phyloP scores from a whole-genome alignment of 495 filamentous ascomycete species.

The Podospora tetraspora region DNA sequence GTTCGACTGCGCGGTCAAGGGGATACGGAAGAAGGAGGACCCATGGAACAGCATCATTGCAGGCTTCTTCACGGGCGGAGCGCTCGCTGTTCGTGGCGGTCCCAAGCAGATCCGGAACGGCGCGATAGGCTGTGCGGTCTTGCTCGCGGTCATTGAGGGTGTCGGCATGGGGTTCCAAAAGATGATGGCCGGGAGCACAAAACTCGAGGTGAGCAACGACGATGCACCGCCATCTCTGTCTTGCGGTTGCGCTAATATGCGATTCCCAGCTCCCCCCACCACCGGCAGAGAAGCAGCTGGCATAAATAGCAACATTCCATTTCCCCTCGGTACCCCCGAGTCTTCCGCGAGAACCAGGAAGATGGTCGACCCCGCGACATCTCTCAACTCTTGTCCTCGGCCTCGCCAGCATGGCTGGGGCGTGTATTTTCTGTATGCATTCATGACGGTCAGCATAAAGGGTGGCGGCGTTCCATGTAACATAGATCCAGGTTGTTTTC shows the following conservation, averaged over 20 bases:
- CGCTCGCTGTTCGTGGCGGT: conserved; percentile 85
- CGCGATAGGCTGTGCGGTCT: conserved; percentile 89
- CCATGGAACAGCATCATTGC: conserved; percentile 95
- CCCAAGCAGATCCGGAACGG: conserved; percentile 83
- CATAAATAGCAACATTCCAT: conserved; percentile 21
- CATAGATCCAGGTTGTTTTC: conserved; percentile 32
- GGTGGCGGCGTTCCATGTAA: conserved; percentile 39
- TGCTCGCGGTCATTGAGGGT: conserved; percentile 94
- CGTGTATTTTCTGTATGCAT: conserved; percentile 33
- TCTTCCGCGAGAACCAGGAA: conserved; percentile 5
- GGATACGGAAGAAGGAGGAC: conserved; percentile 92
- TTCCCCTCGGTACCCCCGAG: neutral
- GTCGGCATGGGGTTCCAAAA: conserved; percentile 96
- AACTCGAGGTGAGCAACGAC: conserved; percentile 60
- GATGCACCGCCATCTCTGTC: neutral
- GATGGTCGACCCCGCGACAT: conserved; percentile 12
- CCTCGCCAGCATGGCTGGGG: conserved; percentile 20
- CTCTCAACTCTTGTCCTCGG: conserved; percentile 39
- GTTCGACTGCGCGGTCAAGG: conserved; percentile 97
- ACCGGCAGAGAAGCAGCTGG: conserved; percentile 38
- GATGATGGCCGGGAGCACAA: conserved; percentile 90
- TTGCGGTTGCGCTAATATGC: neutral
- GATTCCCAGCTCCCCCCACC: conserved; percentile 33
- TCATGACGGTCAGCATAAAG: conserved; percentile 33
- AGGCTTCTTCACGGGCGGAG: conserved; percentile 93